These are phyloP conservation scores for Cryphonectria japonica DNA, from an alignment of 2,329 filamentous ascomycete species.

Conservation along the genomic window DNA sequence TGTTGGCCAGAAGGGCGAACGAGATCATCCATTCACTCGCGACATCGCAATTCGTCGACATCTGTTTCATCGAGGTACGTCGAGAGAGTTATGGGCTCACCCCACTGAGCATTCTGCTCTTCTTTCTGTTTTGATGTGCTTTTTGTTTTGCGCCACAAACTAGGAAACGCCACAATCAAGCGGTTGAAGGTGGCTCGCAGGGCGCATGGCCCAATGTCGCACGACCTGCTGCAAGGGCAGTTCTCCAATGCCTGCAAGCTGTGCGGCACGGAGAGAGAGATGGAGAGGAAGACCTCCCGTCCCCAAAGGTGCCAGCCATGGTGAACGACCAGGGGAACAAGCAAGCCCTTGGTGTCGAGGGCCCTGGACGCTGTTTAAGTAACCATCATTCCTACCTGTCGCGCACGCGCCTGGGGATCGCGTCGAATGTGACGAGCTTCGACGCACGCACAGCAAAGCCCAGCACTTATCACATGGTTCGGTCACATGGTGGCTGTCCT, in stretches of 20 bases:
- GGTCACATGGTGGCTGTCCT: not conserved
- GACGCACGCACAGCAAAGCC: not conserved
- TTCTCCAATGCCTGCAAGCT: constrained; percentile 4
- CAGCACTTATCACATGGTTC: not conserved
- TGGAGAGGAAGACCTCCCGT: too few species aligned
- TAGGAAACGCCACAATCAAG: constrained; percentile 5
- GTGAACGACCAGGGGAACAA: not conserved
- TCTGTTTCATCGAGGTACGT: constrained; percentile 24
- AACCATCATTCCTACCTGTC: not conserved
- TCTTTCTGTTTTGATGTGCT: not conserved
- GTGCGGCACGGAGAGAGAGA: not conserved
- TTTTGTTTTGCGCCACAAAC: not conserved
- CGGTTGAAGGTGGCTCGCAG: constrained; percentile 11
- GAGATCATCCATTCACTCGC: constrained; percentile 16
- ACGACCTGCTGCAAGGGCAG: not conserved
- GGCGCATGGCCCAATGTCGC: constrained; percentile 2
- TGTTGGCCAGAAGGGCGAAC: constrained; percentile 11
- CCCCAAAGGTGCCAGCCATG: not conserved
- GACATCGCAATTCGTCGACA: constrained; percentile 24
- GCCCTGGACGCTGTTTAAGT: not conserved
- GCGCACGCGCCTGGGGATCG: not conserved
- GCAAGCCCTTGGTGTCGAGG: not conserved
- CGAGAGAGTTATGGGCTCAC: not conserved
- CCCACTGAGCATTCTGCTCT: not conserved
- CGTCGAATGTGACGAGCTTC: not conserved